Conservation (phyloP, 139 green algal species). For the Spirogloea muscicola region DNA sequence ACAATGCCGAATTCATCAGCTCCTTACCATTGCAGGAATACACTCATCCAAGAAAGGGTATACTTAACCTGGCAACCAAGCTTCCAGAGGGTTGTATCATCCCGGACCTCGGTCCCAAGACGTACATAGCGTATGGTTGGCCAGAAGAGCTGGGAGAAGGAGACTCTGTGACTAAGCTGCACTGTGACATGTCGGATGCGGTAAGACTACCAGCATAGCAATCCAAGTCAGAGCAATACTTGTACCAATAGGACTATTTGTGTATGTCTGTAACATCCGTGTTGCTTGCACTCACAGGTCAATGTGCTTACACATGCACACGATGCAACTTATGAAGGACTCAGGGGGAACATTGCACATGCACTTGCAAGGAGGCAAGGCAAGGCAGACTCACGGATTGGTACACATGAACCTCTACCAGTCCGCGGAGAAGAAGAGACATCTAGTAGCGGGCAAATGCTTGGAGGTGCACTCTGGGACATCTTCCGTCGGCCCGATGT, state of each 20-base stretch:
- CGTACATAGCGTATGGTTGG: conserved; percentile 55
- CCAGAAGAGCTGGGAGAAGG: conserved; percentile 55
- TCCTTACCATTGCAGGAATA: conserved; percentile 52
- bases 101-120: conserved; percentile 70
- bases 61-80: conserved; percentile 57
- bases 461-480: conserved; percentile 76
- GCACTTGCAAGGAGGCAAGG: too few relatives aligned
- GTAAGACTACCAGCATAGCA: too few relatives aligned
- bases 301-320: too few relatives aligned
- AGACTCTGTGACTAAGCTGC: conserved; percentile 86
- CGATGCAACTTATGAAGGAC: too few relatives aligned
- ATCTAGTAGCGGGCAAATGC: not conserved
- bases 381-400: too few relatives aligned
- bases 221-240: too few relatives aligned
- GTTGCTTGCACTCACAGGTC: too few relatives aligned
- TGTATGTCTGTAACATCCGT: too few relatives aligned
- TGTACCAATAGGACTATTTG: too few relatives aligned
- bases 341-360: too few relatives aligned
- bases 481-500: conserved; percentile 63
- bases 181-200: conserved; percentile 78
- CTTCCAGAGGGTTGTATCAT: conserved; percentile 18
- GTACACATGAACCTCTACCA: too few relatives aligned
- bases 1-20: conserved; percentile 37
- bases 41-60: conserved; percentile 53
- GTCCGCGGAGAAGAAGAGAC: too few relatives aligned